Percentiles rank a stretch among this genome's conserved stretches.
These are phyloP conservation scores for Warburgia ugandensis DNA, from an alignment of 164 flowering plant genomes.

Conservation along the genomic window DNA sequence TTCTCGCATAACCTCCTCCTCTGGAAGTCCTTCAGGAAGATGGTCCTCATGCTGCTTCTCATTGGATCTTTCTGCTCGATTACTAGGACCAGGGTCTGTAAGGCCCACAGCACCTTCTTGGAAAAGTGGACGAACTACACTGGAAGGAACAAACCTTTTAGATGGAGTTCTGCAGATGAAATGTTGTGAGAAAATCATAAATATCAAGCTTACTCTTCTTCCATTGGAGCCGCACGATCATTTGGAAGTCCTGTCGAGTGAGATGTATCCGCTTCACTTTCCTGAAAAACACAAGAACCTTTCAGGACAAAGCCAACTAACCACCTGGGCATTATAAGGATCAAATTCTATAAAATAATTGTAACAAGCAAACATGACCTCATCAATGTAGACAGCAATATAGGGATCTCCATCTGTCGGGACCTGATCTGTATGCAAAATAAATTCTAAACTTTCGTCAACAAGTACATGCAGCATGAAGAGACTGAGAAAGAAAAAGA, in stretches of 20 bases:
- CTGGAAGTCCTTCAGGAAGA: constrained; percentile 30
- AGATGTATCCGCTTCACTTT: constrained; percentile 21
- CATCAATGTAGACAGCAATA: constrained; percentile 48
- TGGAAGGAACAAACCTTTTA: constrained; percentile 9
- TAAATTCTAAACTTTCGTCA: not conserved
- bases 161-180: not conserved
- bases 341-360: constrained; percentile 2
- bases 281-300: constrained; percentile 26
- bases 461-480: not conserved
- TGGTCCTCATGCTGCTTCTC: constrained; percentile 14
- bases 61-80: constrained; percentile 17
- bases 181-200: constrained; percentile 1
- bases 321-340: constrained; percentile 1
- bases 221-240: constrained; percentile 24
- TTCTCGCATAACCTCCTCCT: constrained; percentile 55
- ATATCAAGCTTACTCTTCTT: constrained; percentile 38
- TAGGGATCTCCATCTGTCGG: constrained; percentile 44
- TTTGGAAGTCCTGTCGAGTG: constrained; percentile 17
- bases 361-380: constrained; percentile 26
- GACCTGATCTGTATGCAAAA: constrained; percentile 41
- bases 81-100: constrained; percentile 23
- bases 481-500: not conserved
- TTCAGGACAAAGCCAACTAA: constrained; percentile 1
- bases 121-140: constrained; percentile 18
- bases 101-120: constrained; percentile 8